A percentile compares a stretch with the other conserved stretches of the same genome.
phyloP scores from a whole-genome alignment of 768 basidiomycete genomes.

The Myochromella boudieri region DNA sequence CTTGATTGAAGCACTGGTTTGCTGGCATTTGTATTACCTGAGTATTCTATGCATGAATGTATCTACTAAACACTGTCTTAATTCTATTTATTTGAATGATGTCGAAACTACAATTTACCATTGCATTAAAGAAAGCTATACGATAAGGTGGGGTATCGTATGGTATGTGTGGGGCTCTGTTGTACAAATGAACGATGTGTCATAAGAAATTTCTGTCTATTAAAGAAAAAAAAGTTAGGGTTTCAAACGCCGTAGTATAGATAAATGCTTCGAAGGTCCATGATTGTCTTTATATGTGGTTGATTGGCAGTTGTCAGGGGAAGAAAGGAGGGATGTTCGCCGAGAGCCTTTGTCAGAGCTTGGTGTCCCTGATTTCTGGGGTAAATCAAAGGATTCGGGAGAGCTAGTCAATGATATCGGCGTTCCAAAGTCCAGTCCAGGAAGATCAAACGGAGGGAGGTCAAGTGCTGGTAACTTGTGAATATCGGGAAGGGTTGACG shows the following conservation, averaged over 20 bases:
- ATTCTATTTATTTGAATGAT: neutral
- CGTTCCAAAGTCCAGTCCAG: constrained; percentile 23
- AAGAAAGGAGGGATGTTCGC: constrained; percentile 13
- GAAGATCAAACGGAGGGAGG: no score
- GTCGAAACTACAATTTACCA: no score
- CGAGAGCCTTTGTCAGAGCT: constrained; percentile 6
- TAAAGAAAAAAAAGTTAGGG: constrained; percentile 17
- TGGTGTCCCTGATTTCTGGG: constrained; percentile 5
- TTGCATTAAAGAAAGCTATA: constrained; percentile 13
- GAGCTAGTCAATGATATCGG: constrained; percentile 14
- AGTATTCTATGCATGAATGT: constrained; percentile 14
- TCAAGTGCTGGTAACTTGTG: constrained; percentile 16
- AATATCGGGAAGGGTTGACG: constrained; percentile 14
- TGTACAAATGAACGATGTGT: constrained; percentile 14
- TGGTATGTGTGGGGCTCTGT: constrained; percentile 14
- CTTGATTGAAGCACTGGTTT: constrained; percentile 5
- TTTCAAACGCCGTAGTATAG: constrained; percentile 36
- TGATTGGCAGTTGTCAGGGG: constrained; percentile 12
- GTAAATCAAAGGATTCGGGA: constrained; percentile 10
- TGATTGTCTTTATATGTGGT: constrained; percentile 12
- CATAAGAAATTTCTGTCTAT: constrained; percentile 6
- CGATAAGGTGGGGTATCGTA: constrained; percentile 20
- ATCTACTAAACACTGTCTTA: constrained; percentile 13
- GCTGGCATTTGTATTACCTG: constrained; percentile 16
- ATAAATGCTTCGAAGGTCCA: constrained; percentile 29